Evolutionary conservation across 2,329 filamentous ascomycete species (phyloP), one percentile per base, ranked within the genome.

Genomic region (Chrysoporthe austroafricana): DNA sequence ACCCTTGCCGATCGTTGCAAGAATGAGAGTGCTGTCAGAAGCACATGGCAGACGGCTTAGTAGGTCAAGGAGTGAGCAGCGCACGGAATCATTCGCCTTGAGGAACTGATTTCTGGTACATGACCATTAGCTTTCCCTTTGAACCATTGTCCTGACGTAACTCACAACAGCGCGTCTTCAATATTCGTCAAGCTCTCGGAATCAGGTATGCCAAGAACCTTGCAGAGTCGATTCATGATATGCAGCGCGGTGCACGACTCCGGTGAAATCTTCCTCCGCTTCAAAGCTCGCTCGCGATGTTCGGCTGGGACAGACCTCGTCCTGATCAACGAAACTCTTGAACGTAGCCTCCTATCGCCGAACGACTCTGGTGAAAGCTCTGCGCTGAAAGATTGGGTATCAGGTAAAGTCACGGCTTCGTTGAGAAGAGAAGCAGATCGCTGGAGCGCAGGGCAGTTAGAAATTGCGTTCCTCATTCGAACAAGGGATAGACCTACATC

Each of bases 21-120:
- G 39, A 39, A 7, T 21, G 59, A 89, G 75, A 7, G 79, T 83
- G 43, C 80, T 79, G 66, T 86, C 83, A 16, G 81, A 79, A 18
- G 84, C 84, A 74, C 90, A 92, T 21, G 85, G 80, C 60, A 88
- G 75, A 61, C 82, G 83, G 3, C 88, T 86, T 16, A 93, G 74
- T 13, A 84, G 75, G 48, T 86, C 73, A 43, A 77, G 70, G 8
- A 73, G 57, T 16, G 69, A 66, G 62, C 74, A 76, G 52, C 73
- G 73, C 8, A 68, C 64, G 16, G 70, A 64, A n/a, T 71, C 72
- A 32, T 67, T 62, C 21, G 74, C 67, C 8, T 63, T 8, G 8
- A 69, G 58, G 62, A 76, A 76, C 16, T 61, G 58, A 26, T 62
- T 52, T 7, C 71, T 72, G n/a, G 9, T 8, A 42, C 32, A 36